A percentile compares a stretch with the other conserved stretches of the same genome.
These are phyloP conservation scores for Epichloe sp. DNA, from an alignment of 2,329 filamentous ascomycete species.

Conservation along the genomic window DNA sequence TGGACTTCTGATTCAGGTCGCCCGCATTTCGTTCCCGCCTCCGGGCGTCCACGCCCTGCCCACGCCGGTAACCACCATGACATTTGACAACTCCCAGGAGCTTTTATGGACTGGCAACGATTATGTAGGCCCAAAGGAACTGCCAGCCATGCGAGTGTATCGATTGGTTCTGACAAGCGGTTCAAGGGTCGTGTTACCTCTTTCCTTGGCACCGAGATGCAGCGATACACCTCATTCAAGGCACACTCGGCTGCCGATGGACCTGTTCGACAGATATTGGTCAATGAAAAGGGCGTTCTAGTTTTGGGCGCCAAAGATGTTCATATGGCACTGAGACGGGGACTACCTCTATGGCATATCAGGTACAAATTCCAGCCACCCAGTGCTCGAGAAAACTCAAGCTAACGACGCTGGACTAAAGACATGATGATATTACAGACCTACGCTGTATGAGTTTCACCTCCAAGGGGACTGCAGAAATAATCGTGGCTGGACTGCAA, in stretches of 20 bases:
- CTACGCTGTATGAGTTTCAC: constrained; percentile 93
- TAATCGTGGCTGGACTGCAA: constrained; percentile 80
- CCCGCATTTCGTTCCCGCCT: constrained; percentile 69
- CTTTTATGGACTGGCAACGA: constrained; percentile 89
- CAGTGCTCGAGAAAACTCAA: neutral
- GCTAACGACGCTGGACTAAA: constrained; percentile 16
- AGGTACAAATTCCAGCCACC: constrained; percentile 31
- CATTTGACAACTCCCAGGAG: constrained; percentile 82
- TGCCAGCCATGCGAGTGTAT: neutral
- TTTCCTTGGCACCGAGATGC: constrained; percentile 74
- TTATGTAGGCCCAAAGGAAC: constrained; percentile 45
- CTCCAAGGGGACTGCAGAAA: constrained; percentile 67
- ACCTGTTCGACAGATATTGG: constrained; percentile 72
- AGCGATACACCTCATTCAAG: constrained; percentile 81
- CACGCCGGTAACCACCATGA: constrained; percentile 63
- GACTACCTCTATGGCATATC: constrained; percentile 79
- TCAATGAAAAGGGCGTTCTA: constrained; percentile 83
- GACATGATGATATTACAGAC: constrained; percentile 67
- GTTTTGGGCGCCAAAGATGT: constrained; percentile 72
- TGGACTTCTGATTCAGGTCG: constrained; percentile 41
- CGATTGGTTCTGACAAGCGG: constrained; percentile 12
- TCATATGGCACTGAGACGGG: constrained; percentile 77
- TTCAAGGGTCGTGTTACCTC: constrained; percentile 72
- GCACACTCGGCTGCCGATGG: constrained; percentile 64
- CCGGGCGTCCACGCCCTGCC: constrained; percentile 57